Evolutionary conservation across 495 filamentous ascomycete species (phyloP), one percentile per base, ranked within the genome.

Genomic region (Darksidea phi): DNA sequence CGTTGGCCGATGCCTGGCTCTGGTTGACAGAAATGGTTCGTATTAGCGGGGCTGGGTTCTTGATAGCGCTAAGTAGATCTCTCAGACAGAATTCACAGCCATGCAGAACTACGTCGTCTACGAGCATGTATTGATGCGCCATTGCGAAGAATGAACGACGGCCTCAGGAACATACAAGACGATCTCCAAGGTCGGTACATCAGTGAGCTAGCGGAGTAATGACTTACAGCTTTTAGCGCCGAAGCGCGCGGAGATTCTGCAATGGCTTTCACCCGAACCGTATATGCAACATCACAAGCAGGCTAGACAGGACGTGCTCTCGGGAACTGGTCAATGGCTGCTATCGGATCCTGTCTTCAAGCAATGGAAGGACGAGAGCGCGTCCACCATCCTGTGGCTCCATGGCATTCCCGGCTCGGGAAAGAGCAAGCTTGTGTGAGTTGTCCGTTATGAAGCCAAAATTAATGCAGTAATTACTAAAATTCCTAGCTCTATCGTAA

Each of bases 361-460:
- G 10, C 43, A 57, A 20, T 73, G 67, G 70, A 59, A 64, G 54
- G 37, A 69, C 6, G 58, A 64, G n/a, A 73, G 71, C 38, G 38
- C 46, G 6, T 73, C 71, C 15, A 67, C 67, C 10, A 59, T 73
- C 47, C 58, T 73, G 3, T 72, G 70, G 71, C 63, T 73, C 12
- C 71, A 70, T 66, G 71, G 71, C 1, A 72, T 71, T 45, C 56
- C 63, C 23, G 71, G 70, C 10, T 72, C 71, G 12, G 71, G 71
- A 3, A 73, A 73, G 59, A 71, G 52, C 43, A 71, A 70, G 41
- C 50, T 73, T 21, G 42, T 59, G 58, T 72, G 47, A 45, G 59
- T 61, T n/a, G 12, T 47, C 20, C 20, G 12, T 45, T 26, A 20
- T 15, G 36, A n/a, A n/a, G n/a, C n/a, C n/a, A n/a, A n/a, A n/a